Percentiles rank a stretch among this genome's conserved stretches.
Conservation (phyloP, 495 filamentous ascomycete species). For the Baudoinia panamericana region DNA sequence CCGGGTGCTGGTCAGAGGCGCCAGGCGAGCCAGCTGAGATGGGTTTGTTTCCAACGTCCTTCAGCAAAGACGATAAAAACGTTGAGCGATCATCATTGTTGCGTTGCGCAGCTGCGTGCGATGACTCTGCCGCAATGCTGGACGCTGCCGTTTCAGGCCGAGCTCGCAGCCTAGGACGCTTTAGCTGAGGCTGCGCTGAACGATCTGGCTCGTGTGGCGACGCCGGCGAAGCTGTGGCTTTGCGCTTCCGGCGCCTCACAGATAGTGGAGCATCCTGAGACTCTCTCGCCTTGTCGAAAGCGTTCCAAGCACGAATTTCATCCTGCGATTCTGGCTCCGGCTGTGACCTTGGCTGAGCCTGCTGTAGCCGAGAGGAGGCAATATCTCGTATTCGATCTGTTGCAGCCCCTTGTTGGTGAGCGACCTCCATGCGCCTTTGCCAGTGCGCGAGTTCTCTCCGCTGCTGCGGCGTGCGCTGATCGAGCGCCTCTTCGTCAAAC, state of each 20-base stretch:
- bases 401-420: slow-evolving; percentile 53
- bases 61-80: slow-evolving; percentile 72
- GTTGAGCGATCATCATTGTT: slow-evolving; percentile 36
- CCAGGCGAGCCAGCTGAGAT: slow-evolving; percentile 28
- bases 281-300: slow-evolving; percentile 69
- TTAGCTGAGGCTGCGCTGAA: slow-evolving; percentile 57
- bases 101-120: slow-evolving; percentile 20
- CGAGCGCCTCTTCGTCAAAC: slow-evolving; percentile 57
- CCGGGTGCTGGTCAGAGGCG: slow-evolving; percentile 12
- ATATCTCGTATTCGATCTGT: slow-evolving; percentile 49
- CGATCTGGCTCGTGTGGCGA: slow-evolving; percentile 40
- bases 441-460: slow-evolving; percentile 55
- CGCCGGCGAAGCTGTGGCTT: slow-evolving; percentile 62
- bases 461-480: slow-evolving; percentile 40
- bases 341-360: slow-evolving; percentile 28
- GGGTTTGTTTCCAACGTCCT: slow-evolving; percentile 68
- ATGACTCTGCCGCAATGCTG: slow-evolving; percentile 29
- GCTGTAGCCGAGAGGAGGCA: slow-evolving; percentile 20
- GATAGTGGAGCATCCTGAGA: slow-evolving; percentile 32
- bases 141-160: slow-evolving; percentile 38
- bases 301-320: slow-evolving; percentile 77
- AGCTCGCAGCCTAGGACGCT: slow-evolving; percentile 63
- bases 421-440: slow-evolving; percentile 68
- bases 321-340: slow-evolving; percentile 57
- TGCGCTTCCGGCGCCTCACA: slow-evolving; percentile 53